Percentiles rank a stretch among this genome's conserved stretches.
These are phyloP conservation scores for Mycena galericulata DNA, from an alignment of 768 basidiomycete genomes.

Conservation along the genomic window DNA sequence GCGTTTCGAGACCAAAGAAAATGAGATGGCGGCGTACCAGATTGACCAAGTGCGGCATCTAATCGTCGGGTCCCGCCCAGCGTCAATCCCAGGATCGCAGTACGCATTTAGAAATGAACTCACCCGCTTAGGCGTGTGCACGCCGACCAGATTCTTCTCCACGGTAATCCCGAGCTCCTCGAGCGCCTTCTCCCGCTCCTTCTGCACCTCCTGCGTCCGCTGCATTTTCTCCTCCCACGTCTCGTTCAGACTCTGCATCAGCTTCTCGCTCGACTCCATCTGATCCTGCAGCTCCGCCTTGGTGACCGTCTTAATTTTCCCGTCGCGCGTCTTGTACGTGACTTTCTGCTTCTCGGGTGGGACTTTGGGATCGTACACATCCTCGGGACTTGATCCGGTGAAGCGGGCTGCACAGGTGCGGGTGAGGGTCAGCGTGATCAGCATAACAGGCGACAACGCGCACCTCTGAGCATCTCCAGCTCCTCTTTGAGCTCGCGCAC, in stretches of 20 bases:
- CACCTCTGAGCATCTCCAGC: slow-evolving; percentile 89
- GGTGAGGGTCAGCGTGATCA: slow-evolving; percentile 22
- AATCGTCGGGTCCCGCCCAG: slow-evolving; percentile 28
- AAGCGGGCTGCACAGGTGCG: slow-evolving; percentile 72
- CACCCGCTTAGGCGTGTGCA: slow-evolving; percentile 97
- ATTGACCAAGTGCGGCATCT: slow-evolving; percentile 97
- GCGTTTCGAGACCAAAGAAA: slow-evolving; percentile 25
- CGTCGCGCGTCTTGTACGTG: slow-evolving; percentile 92
- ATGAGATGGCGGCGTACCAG: slow-evolving; percentile 67
- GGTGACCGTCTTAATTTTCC: slow-evolving; percentile 93
- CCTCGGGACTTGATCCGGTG: slow-evolving; percentile 73
- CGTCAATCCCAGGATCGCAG: slow-evolving; percentile 27
- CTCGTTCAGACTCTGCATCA: slow-evolving; percentile 87
- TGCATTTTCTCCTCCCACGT: slow-evolving; percentile 94
- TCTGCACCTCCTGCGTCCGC: slow-evolving; percentile 94
- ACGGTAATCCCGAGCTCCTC: slow-evolving; percentile 98
- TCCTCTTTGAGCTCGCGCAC: slow-evolving; percentile 99
- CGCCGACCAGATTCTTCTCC: slow-evolving; percentile 95
- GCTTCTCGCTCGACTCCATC: slow-evolving; percentile 92
- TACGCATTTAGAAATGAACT: slow-evolving; percentile 49
- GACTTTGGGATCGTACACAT: slow-evolving; percentile 86
- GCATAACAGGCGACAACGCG: slow-evolving; percentile 41
- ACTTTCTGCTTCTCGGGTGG: slow-evolving; percentile 97
- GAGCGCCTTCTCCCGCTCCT: slow-evolving; percentile 95
- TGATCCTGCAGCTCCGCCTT: slow-evolving; percentile 99